Percentiles rank a stretch among this genome's conserved stretches.
Evolutionary conservation across 1,284 basidiomycete genomes (phyloP).

Genomic region (Malassezia sp.): DNA sequence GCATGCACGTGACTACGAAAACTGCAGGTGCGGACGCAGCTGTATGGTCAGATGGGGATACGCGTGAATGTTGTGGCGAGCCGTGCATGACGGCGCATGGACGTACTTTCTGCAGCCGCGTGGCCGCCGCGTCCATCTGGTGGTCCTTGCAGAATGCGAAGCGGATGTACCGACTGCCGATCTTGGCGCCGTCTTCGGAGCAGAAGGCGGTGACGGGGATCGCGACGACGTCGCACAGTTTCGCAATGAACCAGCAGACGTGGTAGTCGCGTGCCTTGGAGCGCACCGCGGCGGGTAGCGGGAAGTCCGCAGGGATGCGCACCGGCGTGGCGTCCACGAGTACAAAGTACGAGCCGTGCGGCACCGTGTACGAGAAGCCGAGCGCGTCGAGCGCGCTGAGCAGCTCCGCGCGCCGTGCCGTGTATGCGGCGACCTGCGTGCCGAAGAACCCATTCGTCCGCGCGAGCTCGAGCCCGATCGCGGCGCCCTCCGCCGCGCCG

Average conservation of each 20-base stretch:
- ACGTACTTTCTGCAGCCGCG: constrained; percentile 26
- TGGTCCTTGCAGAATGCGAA: constrained; percentile 43
- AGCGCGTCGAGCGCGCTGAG: constrained; percentile 67
- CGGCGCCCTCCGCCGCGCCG: constrained; percentile 59
- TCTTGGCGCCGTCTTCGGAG: constrained; percentile 19
- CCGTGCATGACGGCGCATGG: not conserved
- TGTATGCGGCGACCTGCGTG: constrained; percentile 66
- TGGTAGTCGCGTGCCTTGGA: constrained; percentile 74
- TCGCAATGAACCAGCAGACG: constrained; percentile 50
- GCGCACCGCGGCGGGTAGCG: constrained; percentile 69
- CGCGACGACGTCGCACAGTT: constrained; percentile 37
- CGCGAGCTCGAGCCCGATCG: constrained; percentile 58
- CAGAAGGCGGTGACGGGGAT: constrained; percentile 44
- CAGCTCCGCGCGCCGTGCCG: constrained; percentile 64
- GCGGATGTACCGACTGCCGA: constrained; percentile 32
- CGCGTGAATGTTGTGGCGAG: too few species aligned
- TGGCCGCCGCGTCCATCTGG: constrained; percentile 31
- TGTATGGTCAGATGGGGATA: not conserved
- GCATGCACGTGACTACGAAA: too few species aligned
- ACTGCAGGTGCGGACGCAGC: constrained; percentile 2
- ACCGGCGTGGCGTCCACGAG: constrained; percentile 67
- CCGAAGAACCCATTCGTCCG: constrained; percentile 65
- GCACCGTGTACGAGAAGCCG: constrained; percentile 61
- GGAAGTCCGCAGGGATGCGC: constrained; percentile 70
- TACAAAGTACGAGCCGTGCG: constrained; percentile 39